phyloP scores from a whole-genome alignment of 257 asterid species.

The Lantana camara region DNA sequence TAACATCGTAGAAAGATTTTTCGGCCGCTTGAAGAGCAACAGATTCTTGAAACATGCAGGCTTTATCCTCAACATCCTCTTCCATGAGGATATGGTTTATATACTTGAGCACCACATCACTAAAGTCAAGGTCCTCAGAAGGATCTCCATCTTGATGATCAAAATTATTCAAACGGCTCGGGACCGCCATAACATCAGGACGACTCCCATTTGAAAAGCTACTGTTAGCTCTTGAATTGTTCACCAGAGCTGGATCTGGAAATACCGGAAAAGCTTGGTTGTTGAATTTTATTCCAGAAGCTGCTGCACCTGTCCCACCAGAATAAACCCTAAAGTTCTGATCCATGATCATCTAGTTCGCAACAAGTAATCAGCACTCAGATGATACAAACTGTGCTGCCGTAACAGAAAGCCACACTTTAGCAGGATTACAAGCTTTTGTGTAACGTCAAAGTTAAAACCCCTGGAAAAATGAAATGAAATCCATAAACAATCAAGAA shows the following conservation, averaged over 20 bases:
- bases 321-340: slow-evolving; percentile 29
- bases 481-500: slow-evolving; percentile 27
- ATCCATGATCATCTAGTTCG: slow-evolving; percentile 57
- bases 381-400: slow-evolving; percentile 4
- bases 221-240: slow-evolving; percentile 22
- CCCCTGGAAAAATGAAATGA: slow-evolving; percentile 6
- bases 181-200: slow-evolving; percentile 6
- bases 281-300: slow-evolving; percentile 33
- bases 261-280: slow-evolving; percentile 24
- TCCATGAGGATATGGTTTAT: slow-evolving; percentile 69
- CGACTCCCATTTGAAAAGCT: slow-evolving; percentile 19
- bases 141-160: slow-evolving; percentile 27
- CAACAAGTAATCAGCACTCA: background rate
- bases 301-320: slow-evolving; percentile 23
- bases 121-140: slow-evolving; percentile 59
- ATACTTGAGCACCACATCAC: slow-evolving; percentile 59
- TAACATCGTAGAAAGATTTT: slow-evolving; percentile 65
- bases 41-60: slow-evolving; percentile 65
- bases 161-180: slow-evolving; percentile 23
- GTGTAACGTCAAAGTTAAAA: slow-evolving; percentile 15
- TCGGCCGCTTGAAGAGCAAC: slow-evolving; percentile 73
- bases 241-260: slow-evolving; percentile 29
- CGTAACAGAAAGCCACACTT: slow-evolving; percentile 6
- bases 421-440: slow-evolving; percentile 5
- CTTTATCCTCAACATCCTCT: slow-evolving; percentile 66